Base-by-base conservation (phyloP, 164 flowering plant genomes). In the Macadamia tetraphylla region DNA sequence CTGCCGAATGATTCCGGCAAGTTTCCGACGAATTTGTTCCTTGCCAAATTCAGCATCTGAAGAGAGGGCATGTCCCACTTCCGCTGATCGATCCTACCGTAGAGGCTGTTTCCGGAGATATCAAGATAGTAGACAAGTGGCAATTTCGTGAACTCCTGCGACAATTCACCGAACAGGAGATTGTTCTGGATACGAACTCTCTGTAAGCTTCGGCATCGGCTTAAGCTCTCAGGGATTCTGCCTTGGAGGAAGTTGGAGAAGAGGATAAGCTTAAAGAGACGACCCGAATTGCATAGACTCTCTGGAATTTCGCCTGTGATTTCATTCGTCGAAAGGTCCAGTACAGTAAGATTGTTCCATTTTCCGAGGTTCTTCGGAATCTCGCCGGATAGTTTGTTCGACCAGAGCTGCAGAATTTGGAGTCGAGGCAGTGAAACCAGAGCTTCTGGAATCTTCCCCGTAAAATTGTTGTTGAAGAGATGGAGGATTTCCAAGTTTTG, bases 251-350 rank as follows among this genome's bases (percentile, higher is more conserved):
- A 80, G 65, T 93, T 93, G 13, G 94, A 84, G 78, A 93, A 93
- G 67, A 93, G 87, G 70, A 90, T 89, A 59, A 93, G 94, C 80
- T 91, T 89, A 43, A 70, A 75, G 11, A 93, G 86, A 10, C 56
- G 60, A 14, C 88, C 83, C 0, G 88, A 83, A 32, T 63, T 29
- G 72, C 98, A 90, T 0, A 89, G 71, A 11, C 74, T 71, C 12
- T 77, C 80, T 0, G 98, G 98, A 6, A 93, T 81, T 66, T 73
- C 71, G 8, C 97, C 98, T 1, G 82, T 73, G 69, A 93, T 92
- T 43, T 65, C 32, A 64, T 93, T 93, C 30, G 93, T 79, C 30
- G 98, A 92, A 49, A 92, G 90, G 82, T 92, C 98, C 8, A 92
- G 56, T 0, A 75, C 65, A 1, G 89, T 88, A 68, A 92, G 86